These are phyloP conservation scores for Ogataea polymorpha DNA, from an alignment of 805 yeast species.

Conservation along the genomic window DNA sequence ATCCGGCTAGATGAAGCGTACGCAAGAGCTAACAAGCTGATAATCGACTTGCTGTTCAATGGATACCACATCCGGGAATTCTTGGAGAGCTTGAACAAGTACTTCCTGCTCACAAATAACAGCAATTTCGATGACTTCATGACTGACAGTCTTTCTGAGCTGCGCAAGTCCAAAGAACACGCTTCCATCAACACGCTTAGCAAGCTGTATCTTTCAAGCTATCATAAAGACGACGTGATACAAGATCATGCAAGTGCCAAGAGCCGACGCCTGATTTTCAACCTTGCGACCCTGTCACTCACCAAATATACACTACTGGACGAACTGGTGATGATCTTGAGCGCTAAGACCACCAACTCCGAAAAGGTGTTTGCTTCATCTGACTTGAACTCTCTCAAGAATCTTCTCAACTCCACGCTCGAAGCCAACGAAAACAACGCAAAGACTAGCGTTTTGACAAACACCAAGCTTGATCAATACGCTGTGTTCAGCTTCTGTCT, in stretches of 20 bases:
- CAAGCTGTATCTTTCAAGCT: constrained; percentile 28
- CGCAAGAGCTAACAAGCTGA: constrained; percentile 58
- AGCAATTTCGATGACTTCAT: constrained; percentile 52
- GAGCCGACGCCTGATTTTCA: constrained; percentile 24
- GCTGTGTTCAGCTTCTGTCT: constrained; percentile 52
- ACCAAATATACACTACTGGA: constrained; percentile 21
- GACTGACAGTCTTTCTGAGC: constrained; percentile 47
- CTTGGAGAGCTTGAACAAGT: constrained; percentile 48
- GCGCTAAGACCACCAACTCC: constrained; percentile 53
- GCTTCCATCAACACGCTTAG: constrained; percentile 33
- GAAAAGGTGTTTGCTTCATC: constrained; percentile 46
- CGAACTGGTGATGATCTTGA: constrained; percentile 47
- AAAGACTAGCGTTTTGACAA: constrained; percentile 16
- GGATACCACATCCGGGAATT: constrained; percentile 56
- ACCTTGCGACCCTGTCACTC: constrained; percentile 17
- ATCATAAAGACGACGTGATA: constrained; percentile 13
- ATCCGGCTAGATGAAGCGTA: constrained; percentile 60
- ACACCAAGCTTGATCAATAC: constrained; percentile 37
- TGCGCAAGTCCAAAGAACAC: constrained; percentile 36
- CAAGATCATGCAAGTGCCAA: constrained; percentile 14
- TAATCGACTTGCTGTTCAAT: constrained; percentile 53
- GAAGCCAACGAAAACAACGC: constrained; percentile 24
- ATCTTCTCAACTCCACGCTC: constrained; percentile 42
- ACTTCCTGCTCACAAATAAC: constrained; percentile 55
- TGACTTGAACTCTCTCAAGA: constrained; percentile 42